A percentile compares a stretch with the other conserved stretches of the same genome.
Evolutionary conservation across 139 green algal species (phyloP).

Genomic region (Auxenochlorella protothecoides): DNA sequence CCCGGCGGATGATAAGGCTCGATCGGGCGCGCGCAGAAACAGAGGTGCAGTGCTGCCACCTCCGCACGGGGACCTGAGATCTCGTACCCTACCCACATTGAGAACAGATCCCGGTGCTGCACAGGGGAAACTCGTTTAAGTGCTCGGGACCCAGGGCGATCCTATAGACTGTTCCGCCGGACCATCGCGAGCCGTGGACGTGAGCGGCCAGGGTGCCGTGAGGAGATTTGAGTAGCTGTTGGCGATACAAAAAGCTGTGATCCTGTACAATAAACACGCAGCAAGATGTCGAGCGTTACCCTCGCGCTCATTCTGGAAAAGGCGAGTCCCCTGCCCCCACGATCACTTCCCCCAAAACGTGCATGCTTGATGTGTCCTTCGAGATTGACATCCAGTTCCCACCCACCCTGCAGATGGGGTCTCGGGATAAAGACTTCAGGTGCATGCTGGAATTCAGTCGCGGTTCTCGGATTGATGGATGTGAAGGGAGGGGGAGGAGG

Average conservation of each 20-base stretch:
- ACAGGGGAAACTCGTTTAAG: no score
- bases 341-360: background rate
- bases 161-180: no score
- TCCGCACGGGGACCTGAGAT: no score
- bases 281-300: slow-evolving; percentile 6
- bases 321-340: background rate
- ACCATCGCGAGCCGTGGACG: background rate
- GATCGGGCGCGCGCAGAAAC: no score
- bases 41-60: no score
- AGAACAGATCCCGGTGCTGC: no score
- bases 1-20: no score
- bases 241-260: no score
- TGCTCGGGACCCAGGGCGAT: no score
- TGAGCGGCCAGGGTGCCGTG: background rate
- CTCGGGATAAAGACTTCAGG: slow-evolving; percentile 31
- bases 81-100: no score
- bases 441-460: background rate
- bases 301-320: slow-evolving; percentile 17
- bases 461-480: no score
- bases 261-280: background rate
- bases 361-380: background rate
- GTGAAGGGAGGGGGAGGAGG: background rate
- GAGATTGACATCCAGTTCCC: background rate
- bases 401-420: slow-evolving; percentile 22
- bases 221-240: no score